These are phyloP conservation scores for Adenanthera pavonina DNA, from an alignment of 306 rosid genomes.

Conservation along the genomic window DNA sequence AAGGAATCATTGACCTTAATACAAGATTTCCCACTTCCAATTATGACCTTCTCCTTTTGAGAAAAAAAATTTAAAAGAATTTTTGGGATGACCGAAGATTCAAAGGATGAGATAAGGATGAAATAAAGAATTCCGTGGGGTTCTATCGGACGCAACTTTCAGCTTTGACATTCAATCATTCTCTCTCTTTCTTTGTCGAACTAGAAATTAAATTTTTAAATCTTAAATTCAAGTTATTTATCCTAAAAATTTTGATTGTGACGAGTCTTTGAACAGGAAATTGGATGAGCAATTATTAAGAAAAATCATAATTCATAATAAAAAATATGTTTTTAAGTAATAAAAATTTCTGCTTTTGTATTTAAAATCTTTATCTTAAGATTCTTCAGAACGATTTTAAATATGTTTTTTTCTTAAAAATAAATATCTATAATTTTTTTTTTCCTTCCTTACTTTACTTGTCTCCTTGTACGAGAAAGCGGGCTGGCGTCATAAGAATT, in stretches of 20 bases:
- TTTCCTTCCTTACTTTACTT: not conserved
- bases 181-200: no score
- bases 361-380: not conserved
- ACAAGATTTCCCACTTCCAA: not conserved
- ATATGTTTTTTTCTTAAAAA: not conserved
- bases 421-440: not conserved
- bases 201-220: not conserved
- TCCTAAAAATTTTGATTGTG: not conserved
- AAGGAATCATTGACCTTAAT: no score
- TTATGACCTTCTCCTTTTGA: not conserved
- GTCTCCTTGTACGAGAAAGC: no score
- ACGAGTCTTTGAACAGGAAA: not conserved
- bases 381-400: not conserved
- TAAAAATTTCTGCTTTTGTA: not conserved
- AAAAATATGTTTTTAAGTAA: not conserved
- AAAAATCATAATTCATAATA: not conserved
- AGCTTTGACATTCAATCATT: not conserved
- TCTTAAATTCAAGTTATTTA: not conserved
- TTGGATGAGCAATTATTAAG: no score
- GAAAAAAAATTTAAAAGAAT: not conserved
- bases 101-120: not conserved
- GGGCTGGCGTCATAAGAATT: no score
- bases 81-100: not conserved
- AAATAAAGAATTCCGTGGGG: not conserved
- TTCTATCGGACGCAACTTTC: not conserved